Conservation (phyloP, 805 yeast genomes). For the Saturnispora gosingensis region DNA sequence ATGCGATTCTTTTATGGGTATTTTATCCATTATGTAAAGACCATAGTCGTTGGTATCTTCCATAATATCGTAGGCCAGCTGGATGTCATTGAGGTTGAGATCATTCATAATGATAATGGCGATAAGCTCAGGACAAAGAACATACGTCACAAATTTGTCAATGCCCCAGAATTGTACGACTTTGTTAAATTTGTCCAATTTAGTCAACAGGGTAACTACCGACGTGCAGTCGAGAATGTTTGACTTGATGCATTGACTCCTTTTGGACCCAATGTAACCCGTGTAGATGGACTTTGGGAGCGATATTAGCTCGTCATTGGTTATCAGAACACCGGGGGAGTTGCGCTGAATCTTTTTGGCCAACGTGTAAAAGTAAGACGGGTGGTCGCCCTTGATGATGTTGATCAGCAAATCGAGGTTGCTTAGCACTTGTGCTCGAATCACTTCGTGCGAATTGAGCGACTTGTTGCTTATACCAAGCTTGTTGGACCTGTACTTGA, state of each 20-base stretch:
- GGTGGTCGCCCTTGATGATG: conserved; percentile 30
- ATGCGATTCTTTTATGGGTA: not conserved
- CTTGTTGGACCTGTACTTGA: conserved; percentile 12
- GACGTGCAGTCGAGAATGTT: not conserved
- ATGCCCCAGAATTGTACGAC: conserved; percentile 55
- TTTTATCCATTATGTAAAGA: conserved; percentile 26
- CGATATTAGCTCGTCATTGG: conserved; percentile 37
- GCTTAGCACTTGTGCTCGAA: conserved; percentile 7
- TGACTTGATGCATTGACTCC: conserved; percentile 19
- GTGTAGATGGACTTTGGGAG: conserved; percentile 41
- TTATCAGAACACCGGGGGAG: conserved; percentile 36
- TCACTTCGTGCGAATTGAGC: conserved; percentile 6
- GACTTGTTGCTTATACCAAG: conserved; percentile 13
- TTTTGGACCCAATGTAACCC: conserved; percentile 53
- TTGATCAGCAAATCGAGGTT: conserved; percentile 11
- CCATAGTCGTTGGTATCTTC: conserved; percentile 35
- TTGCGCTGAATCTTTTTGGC: conserved; percentile 35
- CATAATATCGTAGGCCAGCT: conserved; percentile 39
- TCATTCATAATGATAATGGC: conserved; percentile 43
- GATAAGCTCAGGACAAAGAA: conserved; percentile 56
- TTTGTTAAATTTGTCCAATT: conserved; percentile 27
- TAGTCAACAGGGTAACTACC: conserved; percentile 19
- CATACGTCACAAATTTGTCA: conserved; percentile 45
- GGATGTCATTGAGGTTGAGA: conserved; percentile 26
- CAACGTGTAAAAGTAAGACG: conserved; percentile 40